Evolutionary conservation across 2,329 filamentous ascomycete genomes (phyloP).

Genomic region (Didymellaceae sp.): DNA sequence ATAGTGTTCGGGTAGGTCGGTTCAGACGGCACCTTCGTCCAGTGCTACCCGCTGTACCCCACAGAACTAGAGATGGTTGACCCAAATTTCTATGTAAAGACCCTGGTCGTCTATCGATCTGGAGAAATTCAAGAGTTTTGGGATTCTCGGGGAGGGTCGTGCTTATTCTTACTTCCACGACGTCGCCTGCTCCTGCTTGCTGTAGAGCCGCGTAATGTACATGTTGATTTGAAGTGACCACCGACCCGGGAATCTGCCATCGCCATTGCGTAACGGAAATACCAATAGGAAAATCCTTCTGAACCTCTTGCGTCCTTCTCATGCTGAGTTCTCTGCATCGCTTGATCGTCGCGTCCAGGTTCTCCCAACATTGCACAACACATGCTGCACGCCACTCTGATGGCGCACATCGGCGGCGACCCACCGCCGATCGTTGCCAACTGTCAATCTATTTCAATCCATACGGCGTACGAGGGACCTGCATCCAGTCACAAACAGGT

Average conservation of each 20-base stretch:
- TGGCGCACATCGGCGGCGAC: conserved; percentile 1
- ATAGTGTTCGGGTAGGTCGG: conserved; percentile 18
- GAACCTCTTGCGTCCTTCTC: not conserved
- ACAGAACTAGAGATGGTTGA: conserved; percentile 15
- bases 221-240: not conserved
- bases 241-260: too few relatives aligned
- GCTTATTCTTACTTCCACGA: not conserved
- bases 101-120: conserved; percentile 11
- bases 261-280: too few relatives aligned
- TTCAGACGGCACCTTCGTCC: conserved; percentile 11
- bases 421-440: conserved; percentile 14
- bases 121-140: conserved; percentile 3
- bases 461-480: conserved; percentile 1
- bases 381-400: not conserved
- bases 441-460: conserved; percentile 13
- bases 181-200: not conserved
- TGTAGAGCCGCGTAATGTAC: not conserved
- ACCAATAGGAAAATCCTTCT: too few relatives aligned
- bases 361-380: conserved; percentile 1
- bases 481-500: not conserved
- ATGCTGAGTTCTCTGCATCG: not conserved
- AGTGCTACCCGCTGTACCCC: conserved; percentile 16
- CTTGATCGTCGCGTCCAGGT: not conserved
- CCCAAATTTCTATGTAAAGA: conserved; percentile 11
- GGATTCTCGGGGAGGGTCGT: not conserved